Percentiles rank a stretch among this genome's conserved stretches.
Conservation (phyloP, 2,329 filamentous ascomycete species). For the Cercospora sojina region DNA sequence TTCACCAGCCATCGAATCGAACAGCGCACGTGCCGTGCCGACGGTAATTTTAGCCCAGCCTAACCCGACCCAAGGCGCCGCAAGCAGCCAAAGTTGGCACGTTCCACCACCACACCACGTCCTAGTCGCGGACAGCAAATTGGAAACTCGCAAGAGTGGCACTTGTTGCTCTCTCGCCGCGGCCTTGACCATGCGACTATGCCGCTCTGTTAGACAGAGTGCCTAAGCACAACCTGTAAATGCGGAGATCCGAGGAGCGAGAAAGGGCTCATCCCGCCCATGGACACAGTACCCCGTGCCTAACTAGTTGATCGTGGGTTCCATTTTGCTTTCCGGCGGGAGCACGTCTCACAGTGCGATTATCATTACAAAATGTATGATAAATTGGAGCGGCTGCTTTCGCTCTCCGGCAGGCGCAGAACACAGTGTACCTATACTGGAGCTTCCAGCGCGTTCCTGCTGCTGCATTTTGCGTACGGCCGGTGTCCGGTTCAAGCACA, state of each 20-base stretch:
- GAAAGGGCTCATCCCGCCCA: too few relatives aligned
- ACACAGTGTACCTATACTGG: neutral
- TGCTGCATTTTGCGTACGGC: neutral
- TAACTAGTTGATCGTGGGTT: too few relatives aligned
- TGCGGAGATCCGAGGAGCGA: too few relatives aligned
- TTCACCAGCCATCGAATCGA: conserved; percentile 1
- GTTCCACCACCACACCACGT: too few relatives aligned
- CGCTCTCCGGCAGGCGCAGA: neutral
- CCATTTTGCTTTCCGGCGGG: too few relatives aligned
- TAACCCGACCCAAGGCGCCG: neutral
- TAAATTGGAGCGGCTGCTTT: neutral
- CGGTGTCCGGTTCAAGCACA: neutral
- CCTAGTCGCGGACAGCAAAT: too few relatives aligned
- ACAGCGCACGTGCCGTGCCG: conserved; percentile 2
- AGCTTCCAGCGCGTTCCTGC: neutral
- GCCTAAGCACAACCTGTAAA: too few relatives aligned
- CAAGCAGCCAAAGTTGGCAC: neutral
- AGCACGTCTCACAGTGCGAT: neutral
- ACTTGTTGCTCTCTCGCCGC: too few relatives aligned
- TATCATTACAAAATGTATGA: neutral
- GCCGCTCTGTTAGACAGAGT: too few relatives aligned
- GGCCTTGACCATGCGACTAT: too few relatives aligned
- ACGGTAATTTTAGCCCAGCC: conserved; percentile 1
- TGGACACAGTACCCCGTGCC: too few relatives aligned
- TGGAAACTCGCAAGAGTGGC: too few relatives aligned